These are phyloP conservation scores for Lactarius psammicola DNA, from an alignment of 768 basidiomycete genomes.

Conservation along the genomic window DNA sequence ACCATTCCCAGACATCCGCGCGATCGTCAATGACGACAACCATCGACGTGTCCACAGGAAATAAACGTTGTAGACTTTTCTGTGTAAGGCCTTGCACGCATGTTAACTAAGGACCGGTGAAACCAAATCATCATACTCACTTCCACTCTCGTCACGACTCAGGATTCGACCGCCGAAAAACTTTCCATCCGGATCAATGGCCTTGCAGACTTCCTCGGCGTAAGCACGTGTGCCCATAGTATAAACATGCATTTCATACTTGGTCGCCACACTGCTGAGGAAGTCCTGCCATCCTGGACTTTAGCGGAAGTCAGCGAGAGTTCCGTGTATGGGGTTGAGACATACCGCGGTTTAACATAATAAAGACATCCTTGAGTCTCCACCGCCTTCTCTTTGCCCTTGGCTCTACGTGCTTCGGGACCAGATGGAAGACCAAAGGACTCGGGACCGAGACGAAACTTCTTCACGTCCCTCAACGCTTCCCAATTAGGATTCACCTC, in stretches of 20 bases:
- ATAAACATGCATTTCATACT: constrained; percentile 99
- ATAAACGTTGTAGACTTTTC: constrained; percentile 88
- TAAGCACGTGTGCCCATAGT: constrained; percentile 99
- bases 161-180: constrained; percentile 86
- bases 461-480: constrained; percentile 85
- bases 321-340: constrained; percentile 11
- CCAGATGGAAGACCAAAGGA: constrained; percentile 48
- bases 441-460: constrained; percentile 86
- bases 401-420: constrained; percentile 42
- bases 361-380: constrained; percentile 89
- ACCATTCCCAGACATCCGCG: constrained; percentile 98
- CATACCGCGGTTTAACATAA: constrained; percentile 95
- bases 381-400: constrained; percentile 61
- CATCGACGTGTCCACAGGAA: constrained; percentile 97
- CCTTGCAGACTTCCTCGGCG: constrained; percentile 90
- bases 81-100: constrained; percentile 47
- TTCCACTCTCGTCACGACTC: constrained; percentile 95
- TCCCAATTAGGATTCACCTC: constrained; percentile 91
- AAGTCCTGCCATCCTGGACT: constrained; percentile 87
- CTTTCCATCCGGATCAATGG: constrained; percentile 85
- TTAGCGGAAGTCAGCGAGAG: constrained; percentile 20
- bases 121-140: constrained; percentile 48
- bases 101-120: background rate
- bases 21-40: constrained; percentile 99
- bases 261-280: constrained; percentile 61